Evolutionary conservation across 352 stramenopile genomes (phyloP), one percentile per base, ranked within the genome.

Genomic region (Globisporangium orthogonon): DNA sequence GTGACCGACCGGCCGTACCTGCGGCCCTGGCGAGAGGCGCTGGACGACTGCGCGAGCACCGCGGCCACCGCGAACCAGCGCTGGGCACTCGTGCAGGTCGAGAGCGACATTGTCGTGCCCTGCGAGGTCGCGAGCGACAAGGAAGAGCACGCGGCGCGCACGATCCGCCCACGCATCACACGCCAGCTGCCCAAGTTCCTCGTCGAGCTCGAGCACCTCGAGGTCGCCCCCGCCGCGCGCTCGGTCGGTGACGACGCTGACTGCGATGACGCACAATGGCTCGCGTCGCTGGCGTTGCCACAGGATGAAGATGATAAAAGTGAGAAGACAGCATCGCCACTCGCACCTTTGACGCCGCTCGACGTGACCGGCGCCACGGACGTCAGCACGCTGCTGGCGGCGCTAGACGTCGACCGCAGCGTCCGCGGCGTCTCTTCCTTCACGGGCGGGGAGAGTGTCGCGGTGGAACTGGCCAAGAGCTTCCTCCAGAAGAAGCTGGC

Each of bases 71-170:
- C 69, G 11, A 61, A 83, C 23, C 74, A 75, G 17, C 18, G 43
- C 9, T 93, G 77, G 56, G 77, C 75, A 0, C 54, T 99, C 52
- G 85, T 96, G 60, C 88, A 98, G 58, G 89, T 99, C 18, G 97
- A 99, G 72, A 91, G 96, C 2, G 96, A 99, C 63, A 98, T 99
- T 35, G 86, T 99, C 29, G 95, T 99, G 41, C 97, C 97, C 17
- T 86, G 89, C 15, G 98, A 95, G 71, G 73, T 84, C 33, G 94
- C 87, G 9, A 93, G 76, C 14, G 60, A 79, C 50, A 99, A 99
- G 72, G 82, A 97, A 67, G 96, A 99, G 81, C 97, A 98, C 52
- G 95, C 96, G 30, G 97, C 97, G 13, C 80, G 97, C n/a, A 99
- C 97, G n/a, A 94, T 99, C 54, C 91, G 97, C 56, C 84, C 89